Base-by-base conservation (phyloP, 371 early-diverging fungal genomes). In the Rhizopus arrhizus region DNA sequence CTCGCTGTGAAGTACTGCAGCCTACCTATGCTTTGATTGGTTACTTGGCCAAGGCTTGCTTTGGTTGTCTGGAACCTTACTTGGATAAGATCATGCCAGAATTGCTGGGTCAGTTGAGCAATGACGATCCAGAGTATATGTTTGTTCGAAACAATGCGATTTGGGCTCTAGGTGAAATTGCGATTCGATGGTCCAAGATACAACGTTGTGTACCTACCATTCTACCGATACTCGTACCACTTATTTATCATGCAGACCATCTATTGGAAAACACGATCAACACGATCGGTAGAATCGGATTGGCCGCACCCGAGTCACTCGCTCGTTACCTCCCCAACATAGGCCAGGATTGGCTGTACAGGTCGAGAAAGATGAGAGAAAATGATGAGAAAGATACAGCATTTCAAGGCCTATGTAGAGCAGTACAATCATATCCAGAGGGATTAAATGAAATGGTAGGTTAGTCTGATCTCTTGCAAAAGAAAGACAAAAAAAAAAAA, bases 131-230 rank as follows among this genome's bases (percentile, higher is more conserved):
- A 10, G 75, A 80, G 58, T 83, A 87, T 33, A 60, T 46, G 42
- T 84, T 85, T 38, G 91, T 89, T 11, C 86, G 90, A 69, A 98
- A 95, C 73, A 98, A 98, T 69, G 97, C 96, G 1, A 84, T 90
- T 8, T 98, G 98, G 98, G 92, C 97, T 1, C 86, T 86, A 1
- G 98, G 97, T 33, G 98, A 98, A 80, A 91, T 97, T 58, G 89
- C 95, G 3, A 74, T 95, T 28, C 85, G 91, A 72, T 86, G 83
- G 57, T 77, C 72, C 6, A 86, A 81, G 15, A 88, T 90, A 73
- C 72, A 80, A 58, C 75, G 70, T 7, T 93, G 85, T 73, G 81
- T 91, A 7, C 73, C 79, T 38, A 85, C 88, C 8, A 68, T 96
- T 36, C 69, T 95, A 29, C 81, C 86, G 65, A 80, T 86, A 8